Base-by-base conservation (phyloP, 83 land plant species). In the Diphasiastrum complanatum region DNA sequence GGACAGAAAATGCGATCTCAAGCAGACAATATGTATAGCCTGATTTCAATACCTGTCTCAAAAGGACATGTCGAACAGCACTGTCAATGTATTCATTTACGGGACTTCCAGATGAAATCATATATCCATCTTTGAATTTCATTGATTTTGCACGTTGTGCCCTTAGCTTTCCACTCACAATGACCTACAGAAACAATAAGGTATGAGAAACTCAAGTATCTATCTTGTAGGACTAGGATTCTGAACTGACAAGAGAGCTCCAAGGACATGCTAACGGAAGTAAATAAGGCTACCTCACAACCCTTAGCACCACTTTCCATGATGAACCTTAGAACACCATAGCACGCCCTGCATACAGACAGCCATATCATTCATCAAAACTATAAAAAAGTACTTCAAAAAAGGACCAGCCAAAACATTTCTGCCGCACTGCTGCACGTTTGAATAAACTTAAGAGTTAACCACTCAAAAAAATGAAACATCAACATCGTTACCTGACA, bases 61-160 rank as follows among this genome's bases (percentile, higher is more conserved):
- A 38, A 22, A 76, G 66, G 50, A 81, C 79, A 48, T 81, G 85
- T 49, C 85, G 65, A 8, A 77, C 81, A 38, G 83, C 83, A 31
- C 73, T 52, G 60, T 80, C 80, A 45, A 80, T 72, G 46, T 77
- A 81, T 34, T 76, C 72, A 20, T 72, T 75, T 1, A 75, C 82
- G 24, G 82, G 82, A 33, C 70, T 73, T 33, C 82, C 82, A 35
- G 82, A 79, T 18, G 82, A 79, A 20, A 79, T 75, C 82, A 79
- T 79, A 41, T 78, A 80, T 20, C 83, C 80, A 63, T 79, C 82
- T 68, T 79, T 79, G 33, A 79, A 79, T 65, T 80, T 80, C 81
- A 80, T 76, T 35, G 84, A 77, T 49, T 81, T 81, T 30, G 84
- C 84, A 77, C 84, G 84, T 23, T 69, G 75, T 8, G 85, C 82